Evolutionary conservation across 495 filamentous ascomycete species (phyloP).

Genomic region (Penicillium egyptiacum): DNA sequence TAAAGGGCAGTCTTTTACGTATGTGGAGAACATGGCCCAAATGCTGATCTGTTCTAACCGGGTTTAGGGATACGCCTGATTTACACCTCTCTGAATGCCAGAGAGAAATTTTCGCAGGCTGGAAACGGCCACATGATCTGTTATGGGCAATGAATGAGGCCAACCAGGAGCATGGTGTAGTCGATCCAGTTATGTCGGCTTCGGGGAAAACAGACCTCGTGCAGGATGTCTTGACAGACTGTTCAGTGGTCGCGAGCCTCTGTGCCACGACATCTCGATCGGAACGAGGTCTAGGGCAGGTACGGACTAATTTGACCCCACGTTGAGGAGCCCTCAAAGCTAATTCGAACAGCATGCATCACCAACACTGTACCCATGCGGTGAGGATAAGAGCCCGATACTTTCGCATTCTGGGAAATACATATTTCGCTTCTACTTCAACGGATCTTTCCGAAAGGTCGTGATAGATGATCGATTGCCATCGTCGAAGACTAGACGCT

Average conservation of each 20-base stretch:
- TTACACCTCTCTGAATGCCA: slow-evolving; percentile 72
- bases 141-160: slow-evolving; percentile 23
- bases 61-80: slow-evolving; percentile 62
- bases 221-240: slow-evolving; percentile 92
- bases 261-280: slow-evolving; percentile 74
- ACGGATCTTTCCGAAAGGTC: slow-evolving; percentile 86
- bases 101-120: slow-evolving; percentile 68
- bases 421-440: slow-evolving; percentile 88
- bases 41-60: slow-evolving; percentile 26
- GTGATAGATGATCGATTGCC: slow-evolving; percentile 91
- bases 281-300: slow-evolving; percentile 60
- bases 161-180: slow-evolving; percentile 5
- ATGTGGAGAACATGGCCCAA: slow-evolving; percentile 27
- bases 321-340: not conserved
- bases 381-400: slow-evolving; percentile 52
- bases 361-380: slow-evolving; percentile 71
- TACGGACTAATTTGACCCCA: slow-evolving; percentile 26
- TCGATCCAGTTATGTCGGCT: slow-evolving; percentile 53
- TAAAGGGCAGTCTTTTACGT: slow-evolving; percentile 49
- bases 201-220: slow-evolving; percentile 69
- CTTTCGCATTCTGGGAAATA: slow-evolving; percentile 83
- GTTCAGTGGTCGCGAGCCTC: slow-evolving; percentile 93
- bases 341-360: slow-evolving; percentile 60
- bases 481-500: slow-evolving; percentile 65
- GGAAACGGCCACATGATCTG: slow-evolving; percentile 71